These are phyloP conservation scores for Pyricularia sp. DNA, from an alignment of 2,329 filamentous ascomycete genomes.

Conservation along the genomic window DNA sequence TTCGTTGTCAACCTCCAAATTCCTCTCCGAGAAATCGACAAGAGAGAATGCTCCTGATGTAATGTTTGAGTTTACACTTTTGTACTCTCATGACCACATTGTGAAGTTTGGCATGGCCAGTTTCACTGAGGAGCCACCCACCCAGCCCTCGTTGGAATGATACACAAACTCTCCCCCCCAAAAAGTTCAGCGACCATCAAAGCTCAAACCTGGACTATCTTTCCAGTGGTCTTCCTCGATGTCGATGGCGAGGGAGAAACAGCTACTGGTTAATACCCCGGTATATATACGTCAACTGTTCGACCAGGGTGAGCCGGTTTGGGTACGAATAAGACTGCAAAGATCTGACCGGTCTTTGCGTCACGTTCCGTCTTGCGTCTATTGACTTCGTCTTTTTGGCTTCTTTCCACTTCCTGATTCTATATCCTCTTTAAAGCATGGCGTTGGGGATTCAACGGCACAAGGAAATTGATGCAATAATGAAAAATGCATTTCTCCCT, in stretches of 20 bases:
- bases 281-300: not conserved
- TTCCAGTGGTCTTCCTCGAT: not conserved
- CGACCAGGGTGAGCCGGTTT: not conserved
- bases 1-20: not conserved
- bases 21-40: not conserved
- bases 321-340: not conserved
- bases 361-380: not conserved
- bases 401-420: constrained; percentile 14
- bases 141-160: not conserved
- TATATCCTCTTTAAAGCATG: constrained; percentile 25
- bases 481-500: constrained; percentile 1
- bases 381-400: not conserved
- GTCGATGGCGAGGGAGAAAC: not conserved
- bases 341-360: not conserved
- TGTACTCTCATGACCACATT: not conserved
- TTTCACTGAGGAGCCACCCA: not conserved
- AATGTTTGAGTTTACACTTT: not conserved
- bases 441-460: constrained; percentile 21
- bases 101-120: not conserved
- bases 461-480: constrained; percentile 4
- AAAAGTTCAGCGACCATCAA: not conserved
- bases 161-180: not conserved
- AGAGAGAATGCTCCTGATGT: not conserved
- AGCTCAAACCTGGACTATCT: not conserved
- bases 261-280: not conserved